phyloP scores from a whole-genome alignment of 2,329 filamentous ascomycete species.

The Ampelomyces quisqualis region DNA sequence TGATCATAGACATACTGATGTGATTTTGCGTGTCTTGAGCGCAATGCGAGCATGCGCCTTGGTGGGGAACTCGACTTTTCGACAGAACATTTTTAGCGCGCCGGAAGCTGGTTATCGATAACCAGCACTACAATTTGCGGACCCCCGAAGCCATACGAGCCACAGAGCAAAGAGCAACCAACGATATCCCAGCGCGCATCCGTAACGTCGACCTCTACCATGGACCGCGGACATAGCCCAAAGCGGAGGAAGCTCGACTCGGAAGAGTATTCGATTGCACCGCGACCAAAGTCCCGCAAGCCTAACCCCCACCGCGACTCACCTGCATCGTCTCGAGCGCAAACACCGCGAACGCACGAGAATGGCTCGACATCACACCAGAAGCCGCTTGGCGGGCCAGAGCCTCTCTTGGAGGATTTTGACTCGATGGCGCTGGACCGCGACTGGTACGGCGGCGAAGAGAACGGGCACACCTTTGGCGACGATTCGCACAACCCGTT shows the following conservation, averaged over 20 bases:
- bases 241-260: conserved; percentile 68
- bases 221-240: conserved; percentile 53
- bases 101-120: conserved; percentile 30
- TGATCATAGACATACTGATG: conserved; percentile 62
- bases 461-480: conserved; percentile 80
- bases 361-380: conserved; percentile 51
- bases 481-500: conserved; percentile 94
- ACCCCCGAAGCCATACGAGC: conserved; percentile 14
- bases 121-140: conserved; percentile 13
- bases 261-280: conserved; percentile 59
- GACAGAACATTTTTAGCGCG: conserved; percentile 12
- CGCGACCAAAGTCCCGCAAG: conserved; percentile 48
- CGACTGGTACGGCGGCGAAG: conserved; percentile 90
- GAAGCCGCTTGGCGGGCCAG: conserved; percentile 61
- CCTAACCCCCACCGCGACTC: conserved; percentile 31
- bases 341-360: conserved; percentile 36
- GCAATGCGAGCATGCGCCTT: conserved; percentile 13
- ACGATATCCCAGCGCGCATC: background rate
- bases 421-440: conserved; percentile 77
- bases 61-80: conserved; percentile 15
- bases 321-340: conserved; percentile 38
- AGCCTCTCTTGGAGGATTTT: conserved; percentile 63
- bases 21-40: too few relatives aligned
- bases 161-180: conserved; percentile 3
- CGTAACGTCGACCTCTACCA: conserved; percentile 12